Percentiles rank a stretch among this genome's conserved stretches.
These are phyloP conservation scores for Solanum verrucosum DNA, from an alignment of 257 asterid species.

Conservation along the genomic window DNA sequence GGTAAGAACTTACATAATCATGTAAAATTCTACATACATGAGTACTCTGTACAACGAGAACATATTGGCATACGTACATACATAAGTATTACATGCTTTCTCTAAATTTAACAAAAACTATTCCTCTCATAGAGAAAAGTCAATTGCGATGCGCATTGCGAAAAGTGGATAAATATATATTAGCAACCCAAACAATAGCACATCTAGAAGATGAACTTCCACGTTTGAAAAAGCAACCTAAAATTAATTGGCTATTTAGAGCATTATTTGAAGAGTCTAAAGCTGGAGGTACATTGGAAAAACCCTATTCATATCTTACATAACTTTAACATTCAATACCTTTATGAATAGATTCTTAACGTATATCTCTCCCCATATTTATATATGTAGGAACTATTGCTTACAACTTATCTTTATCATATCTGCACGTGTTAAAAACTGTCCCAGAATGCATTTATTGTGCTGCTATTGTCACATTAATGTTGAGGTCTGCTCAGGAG, in stretches of 20 bases:
- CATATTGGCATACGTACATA: not conserved
- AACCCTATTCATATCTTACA: not conserved
- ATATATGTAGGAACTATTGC: not conserved
- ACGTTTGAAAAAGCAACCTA: not conserved
- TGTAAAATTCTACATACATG: not conserved
- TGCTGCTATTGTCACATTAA: not conserved
- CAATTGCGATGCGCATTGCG: not conserved
- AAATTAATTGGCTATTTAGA: not conserved
- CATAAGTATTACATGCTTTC: not conserved
- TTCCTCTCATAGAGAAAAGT: not conserved
- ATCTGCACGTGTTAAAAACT: not conserved
- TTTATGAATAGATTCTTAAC: too few relatives aligned
- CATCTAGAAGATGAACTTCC: not conserved
- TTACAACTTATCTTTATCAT: not conserved
- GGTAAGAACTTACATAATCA: not conserved
- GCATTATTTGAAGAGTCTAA: not conserved
- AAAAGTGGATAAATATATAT: not conserved
- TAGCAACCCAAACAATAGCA: not conserved
- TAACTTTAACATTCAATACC: too few relatives aligned
- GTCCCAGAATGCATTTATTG: too few relatives aligned
- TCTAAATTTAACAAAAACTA: not conserved
- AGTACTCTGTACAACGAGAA: not conserved
- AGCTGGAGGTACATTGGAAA: not conserved
- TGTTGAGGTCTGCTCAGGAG: too few relatives aligned
- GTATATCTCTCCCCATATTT: not conserved